Evolutionary conservation across 2,329 filamentous ascomycete species (phyloP), one percentile per base, ranked within the genome.

Genomic region (Albifimbria verrucaria): DNA sequence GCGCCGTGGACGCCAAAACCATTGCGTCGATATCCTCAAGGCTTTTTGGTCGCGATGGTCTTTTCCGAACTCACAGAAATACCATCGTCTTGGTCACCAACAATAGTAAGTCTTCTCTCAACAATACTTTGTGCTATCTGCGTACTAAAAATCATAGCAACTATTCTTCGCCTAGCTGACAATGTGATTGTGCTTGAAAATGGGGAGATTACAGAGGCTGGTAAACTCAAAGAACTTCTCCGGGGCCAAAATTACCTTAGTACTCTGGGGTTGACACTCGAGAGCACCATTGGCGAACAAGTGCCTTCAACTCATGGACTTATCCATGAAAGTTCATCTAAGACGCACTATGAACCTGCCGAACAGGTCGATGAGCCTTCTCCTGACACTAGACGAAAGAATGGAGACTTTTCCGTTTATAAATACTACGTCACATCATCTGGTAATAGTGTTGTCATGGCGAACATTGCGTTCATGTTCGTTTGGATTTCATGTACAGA

Each of bases 1-100:
- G 68, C 41, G 70, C 62, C 9, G 59, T 74, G 1, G 72, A 75
- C 56, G 59, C 66, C 2, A 56, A 68, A 5, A 77, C 75, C 1
- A 68, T 71, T 39, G 52, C 65, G 11, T 53, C 62, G 2, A 62
- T 77, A 10, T 72, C 76, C 51, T 54, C 65, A 9, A 65, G 65
- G 12, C 58, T 77, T 3, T 65, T 77, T 12, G 67, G 71, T 72
- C 36, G 60, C 63, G 2, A 54, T 58, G 21, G 55, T 68, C 25
- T 60, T 63, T 5, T 53, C 59, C 12, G n/a, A 62, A 21, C 28
- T 51, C n/a, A 44, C 15, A 50, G 49, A 5, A 39, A 61, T 2
- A 56, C 54, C 2, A 42, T 45, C 4, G 49, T 61, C 36, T 52
- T 56, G 3, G 57, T 50, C 10, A n/a, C 55, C 20, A 23, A 51